Percentiles rank a stretch among this genome's conserved stretches.
Conservation (phyloP, 129 eudicot species). For the Mikania micrantha region DNA sequence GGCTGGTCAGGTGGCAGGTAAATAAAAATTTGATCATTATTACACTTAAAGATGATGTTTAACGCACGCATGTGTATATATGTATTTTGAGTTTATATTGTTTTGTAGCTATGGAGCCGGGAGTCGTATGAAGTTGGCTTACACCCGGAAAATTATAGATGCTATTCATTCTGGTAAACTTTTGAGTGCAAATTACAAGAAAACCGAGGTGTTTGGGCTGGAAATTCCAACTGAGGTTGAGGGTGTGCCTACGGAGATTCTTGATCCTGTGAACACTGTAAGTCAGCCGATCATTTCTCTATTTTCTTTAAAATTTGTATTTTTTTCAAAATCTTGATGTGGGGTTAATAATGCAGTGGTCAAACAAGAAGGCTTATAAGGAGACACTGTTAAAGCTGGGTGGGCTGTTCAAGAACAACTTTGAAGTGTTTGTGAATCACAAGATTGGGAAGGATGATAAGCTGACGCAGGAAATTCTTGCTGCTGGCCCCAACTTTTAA, state of each 20-base stretch:
- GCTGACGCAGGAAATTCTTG: slow-evolving; percentile 70
- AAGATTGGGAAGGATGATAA: slow-evolving; percentile 81
- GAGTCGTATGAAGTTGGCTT: slow-evolving; percentile 82
- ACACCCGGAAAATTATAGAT: slow-evolving; percentile 92
- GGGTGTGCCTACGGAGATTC: slow-evolving; percentile 91
- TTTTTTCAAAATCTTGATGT: neutral
- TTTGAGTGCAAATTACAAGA: slow-evolving; percentile 60
- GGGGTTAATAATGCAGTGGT: slow-evolving; percentile 57
- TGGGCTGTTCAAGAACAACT: slow-evolving; percentile 84
- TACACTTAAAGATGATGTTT: neutral
- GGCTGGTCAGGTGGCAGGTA: slow-evolving; percentile 99
- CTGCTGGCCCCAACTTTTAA: slow-evolving; percentile 86
- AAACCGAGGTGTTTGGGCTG: slow-evolving; percentile 76
- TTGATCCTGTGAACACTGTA: slow-evolving; percentile 80
- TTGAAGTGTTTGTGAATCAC: slow-evolving; percentile 63
- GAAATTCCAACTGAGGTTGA: slow-evolving; percentile 89
- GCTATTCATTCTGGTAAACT: slow-evolving; percentile 93
- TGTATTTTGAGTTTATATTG: neutral
- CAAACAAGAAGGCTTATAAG: slow-evolving; percentile 63
- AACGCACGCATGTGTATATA: neutral
- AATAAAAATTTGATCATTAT: neutral
- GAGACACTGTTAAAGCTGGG: slow-evolving; percentile 77
- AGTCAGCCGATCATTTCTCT: slow-evolving; percentile 22
- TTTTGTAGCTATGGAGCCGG: slow-evolving; percentile 76
- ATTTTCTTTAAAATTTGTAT: neutral